Evolutionary conservation across 306 rosid species (phyloP).

Genomic region (Crotalaria pallida): DNA sequence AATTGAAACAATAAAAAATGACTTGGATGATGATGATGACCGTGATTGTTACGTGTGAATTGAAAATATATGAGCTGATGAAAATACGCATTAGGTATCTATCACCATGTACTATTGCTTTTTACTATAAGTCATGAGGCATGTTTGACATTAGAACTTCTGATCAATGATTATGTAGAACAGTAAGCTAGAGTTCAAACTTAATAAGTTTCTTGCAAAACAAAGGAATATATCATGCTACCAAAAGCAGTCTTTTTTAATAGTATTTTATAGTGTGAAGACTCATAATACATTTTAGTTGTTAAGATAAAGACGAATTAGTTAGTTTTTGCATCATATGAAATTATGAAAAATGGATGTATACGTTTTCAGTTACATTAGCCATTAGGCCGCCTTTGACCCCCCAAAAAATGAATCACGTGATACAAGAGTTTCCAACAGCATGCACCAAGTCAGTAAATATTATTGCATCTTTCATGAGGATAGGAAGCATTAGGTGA

Average conservation of each 20-base stretch:
- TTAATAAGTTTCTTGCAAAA: neutral
- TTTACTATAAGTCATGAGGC: neutral
- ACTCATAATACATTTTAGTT: too few relatives aligned
- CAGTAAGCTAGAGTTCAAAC: neutral
- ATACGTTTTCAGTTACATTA: neutral
- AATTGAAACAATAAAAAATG: slow-evolving; percentile 13
- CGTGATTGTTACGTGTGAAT: neutral
- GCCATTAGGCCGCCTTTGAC: slow-evolving; percentile 4
- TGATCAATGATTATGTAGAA: neutral
- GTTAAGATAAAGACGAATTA: neutral
- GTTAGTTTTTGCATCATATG: neutral
- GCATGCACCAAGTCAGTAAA: neutral
- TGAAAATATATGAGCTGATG: slow-evolving; percentile 3
- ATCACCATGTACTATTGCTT: neutral
- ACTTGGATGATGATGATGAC: neutral
- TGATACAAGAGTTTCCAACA: neutral
- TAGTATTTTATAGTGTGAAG: neutral
- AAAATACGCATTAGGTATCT: neutral
- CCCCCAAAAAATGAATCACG: neutral
- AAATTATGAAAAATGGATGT: neutral
- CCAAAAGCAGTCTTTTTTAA: neutral
- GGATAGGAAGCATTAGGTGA: neutral
- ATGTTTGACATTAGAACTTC: neutral
- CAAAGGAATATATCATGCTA: neutral
- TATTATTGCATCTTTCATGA: neutral